Evolutionary conservation across 2,329 filamentous ascomycete genomes (phyloP).

Genomic region (Aspergillus sp.): DNA sequence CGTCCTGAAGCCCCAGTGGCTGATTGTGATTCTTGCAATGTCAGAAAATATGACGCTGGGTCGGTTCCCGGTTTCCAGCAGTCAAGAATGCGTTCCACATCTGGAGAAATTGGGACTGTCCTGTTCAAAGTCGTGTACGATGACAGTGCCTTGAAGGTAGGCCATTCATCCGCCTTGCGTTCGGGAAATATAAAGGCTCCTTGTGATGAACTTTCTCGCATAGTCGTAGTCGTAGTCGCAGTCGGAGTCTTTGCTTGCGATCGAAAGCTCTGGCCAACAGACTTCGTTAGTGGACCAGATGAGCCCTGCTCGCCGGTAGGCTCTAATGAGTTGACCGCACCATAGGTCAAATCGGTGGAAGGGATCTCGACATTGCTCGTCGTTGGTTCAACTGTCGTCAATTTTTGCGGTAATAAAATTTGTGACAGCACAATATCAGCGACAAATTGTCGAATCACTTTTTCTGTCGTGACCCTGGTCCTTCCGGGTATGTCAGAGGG

Average conservation of each 20-base stretch:
- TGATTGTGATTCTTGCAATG: constrained; percentile 21
- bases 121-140: constrained; percentile 30
- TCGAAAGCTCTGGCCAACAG: background rate
- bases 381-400: background rate
- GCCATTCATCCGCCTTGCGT: background rate
- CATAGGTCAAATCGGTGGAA: background rate
- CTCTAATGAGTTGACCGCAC: background rate
- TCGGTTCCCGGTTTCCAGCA: constrained; percentile 37
- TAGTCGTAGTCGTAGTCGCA: background rate
- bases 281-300: background rate
- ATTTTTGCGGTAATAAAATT: constrained; percentile 24
- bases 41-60: constrained; percentile 32
- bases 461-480: constrained; percentile 41
- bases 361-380: background rate
- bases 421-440: constrained; percentile 38
- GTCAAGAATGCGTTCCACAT: constrained; percentile 31
- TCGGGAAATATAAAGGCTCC: background rate
- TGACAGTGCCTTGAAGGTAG: constrained; percentile 24
- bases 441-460: constrained; percentile 34
- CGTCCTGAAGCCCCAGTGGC: constrained; percentile 20
- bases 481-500: constrained; percentile 34
- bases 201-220: background rate
- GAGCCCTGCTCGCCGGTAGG: background rate
- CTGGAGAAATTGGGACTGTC: constrained; percentile 21
- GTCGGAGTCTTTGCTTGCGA: background rate